Percentiles rank a stretch among this genome's conserved stretches.
phyloP scores from a whole-genome alignment of 345 rosid species.

The Firmiana major region DNA sequence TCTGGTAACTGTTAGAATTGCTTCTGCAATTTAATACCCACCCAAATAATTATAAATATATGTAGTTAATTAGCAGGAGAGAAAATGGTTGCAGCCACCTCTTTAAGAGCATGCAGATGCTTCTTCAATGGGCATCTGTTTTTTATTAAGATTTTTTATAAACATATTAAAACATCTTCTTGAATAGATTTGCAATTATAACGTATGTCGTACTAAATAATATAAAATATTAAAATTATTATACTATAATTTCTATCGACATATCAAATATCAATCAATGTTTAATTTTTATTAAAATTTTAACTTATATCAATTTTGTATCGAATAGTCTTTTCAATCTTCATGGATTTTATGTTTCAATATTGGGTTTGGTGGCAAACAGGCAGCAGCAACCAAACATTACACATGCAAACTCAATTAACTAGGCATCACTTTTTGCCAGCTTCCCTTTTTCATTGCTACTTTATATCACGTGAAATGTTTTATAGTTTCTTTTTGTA shows the following conservation, averaged over 20 bases:
- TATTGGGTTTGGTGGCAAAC: too few relatives aligned
- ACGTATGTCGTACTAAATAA: not conserved
- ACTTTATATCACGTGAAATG: not conserved
- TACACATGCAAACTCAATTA: not conserved
- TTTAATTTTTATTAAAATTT: too few relatives aligned
- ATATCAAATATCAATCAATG: too few relatives aligned
- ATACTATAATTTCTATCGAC: too few relatives aligned
- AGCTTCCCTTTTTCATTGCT: not conserved
- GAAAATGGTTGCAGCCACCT: not conserved
- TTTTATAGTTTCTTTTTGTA: not conserved
- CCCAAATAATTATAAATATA: too few relatives aligned
- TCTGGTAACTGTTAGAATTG: not conserved
- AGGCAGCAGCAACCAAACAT: not conserved
- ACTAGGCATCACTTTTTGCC: not conserved
- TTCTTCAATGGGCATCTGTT: not conserved
- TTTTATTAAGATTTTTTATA: not conserved
- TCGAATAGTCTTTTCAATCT: not conserved
- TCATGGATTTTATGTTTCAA: not conserved
- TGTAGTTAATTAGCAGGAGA: not conserved
- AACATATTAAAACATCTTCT: not conserved
- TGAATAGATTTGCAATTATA: too few relatives aligned
- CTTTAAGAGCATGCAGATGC: not conserved
- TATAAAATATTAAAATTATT: too few relatives aligned
- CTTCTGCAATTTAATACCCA: too few relatives aligned
- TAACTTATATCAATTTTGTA: too few relatives aligned